These are phyloP conservation scores for Ophiosphaerella korrae DNA, from an alignment of 2,329 filamentous ascomycete species.

Conservation along the genomic window DNA sequence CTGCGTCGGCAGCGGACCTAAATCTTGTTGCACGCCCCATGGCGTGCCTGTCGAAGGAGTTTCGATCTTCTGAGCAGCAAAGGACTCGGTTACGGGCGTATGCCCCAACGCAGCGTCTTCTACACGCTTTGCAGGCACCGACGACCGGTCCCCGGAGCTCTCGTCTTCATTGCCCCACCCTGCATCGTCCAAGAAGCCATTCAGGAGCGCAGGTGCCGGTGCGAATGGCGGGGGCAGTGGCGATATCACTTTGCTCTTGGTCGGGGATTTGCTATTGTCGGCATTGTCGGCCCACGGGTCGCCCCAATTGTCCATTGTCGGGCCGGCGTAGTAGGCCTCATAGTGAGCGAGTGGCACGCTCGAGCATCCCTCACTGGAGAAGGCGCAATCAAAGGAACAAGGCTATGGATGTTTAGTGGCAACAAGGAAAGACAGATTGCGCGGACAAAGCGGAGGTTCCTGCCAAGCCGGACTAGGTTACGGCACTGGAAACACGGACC, in stretches of 20 bases:
- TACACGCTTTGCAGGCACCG: slow-evolving; percentile 11
- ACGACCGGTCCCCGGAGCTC: slow-evolving; percentile 37
- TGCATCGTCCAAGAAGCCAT: slow-evolving; percentile 44
- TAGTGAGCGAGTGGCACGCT: slow-evolving; percentile 39
- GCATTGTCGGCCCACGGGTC: slow-evolving; percentile 49
- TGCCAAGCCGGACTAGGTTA: slow-evolving; percentile 16
- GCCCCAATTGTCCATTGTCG: slow-evolving; percentile 50
- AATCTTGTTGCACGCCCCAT: slow-evolving; percentile 8
- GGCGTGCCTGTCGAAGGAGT: neutral
- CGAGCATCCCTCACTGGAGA: slow-evolving; percentile 31
- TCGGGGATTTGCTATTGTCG: slow-evolving; percentile 21
- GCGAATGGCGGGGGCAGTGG: slow-evolving; percentile 19
- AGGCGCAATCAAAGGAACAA: neutral
- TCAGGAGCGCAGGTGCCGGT: slow-evolving; percentile 26
- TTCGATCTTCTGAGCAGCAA: neutral
- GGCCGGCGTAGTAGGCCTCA: slow-evolving; percentile 37
- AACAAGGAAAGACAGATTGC: too few species aligned
- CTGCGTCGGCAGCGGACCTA: neutral
- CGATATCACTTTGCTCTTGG: slow-evolving; percentile 31
- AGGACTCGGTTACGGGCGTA: slow-evolving; percentile 1
- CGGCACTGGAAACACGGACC: neutral
- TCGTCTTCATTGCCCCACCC: slow-evolving; percentile 43
- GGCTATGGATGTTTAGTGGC: neutral
- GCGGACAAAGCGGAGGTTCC: slow-evolving; percentile 1
- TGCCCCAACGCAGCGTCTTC: slow-evolving; percentile 4